A percentile compares a stretch with the other conserved stretches of the same genome.
These are phyloP conservation scores for Kodamaea sagamina DNA, from an alignment of 805 yeast genomes.

Conservation along the genomic window DNA sequence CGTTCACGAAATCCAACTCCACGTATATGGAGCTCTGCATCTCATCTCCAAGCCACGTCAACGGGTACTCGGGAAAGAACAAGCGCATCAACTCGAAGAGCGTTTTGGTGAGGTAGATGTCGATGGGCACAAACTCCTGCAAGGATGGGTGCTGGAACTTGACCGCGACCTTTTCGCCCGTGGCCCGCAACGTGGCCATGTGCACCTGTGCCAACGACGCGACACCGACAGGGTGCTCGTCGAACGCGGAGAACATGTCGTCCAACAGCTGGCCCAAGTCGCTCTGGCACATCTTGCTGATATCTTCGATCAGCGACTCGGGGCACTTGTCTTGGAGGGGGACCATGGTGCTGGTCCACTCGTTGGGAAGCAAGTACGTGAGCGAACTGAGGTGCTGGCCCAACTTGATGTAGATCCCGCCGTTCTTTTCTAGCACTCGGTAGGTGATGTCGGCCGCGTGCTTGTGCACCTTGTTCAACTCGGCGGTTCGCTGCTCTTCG, in stretches of 20 bases:
- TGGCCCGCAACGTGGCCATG: slow-evolving; percentile 58
- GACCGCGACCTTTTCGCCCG: slow-evolving; percentile 81
- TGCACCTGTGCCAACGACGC: slow-evolving; percentile 98
- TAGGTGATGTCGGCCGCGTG: slow-evolving; percentile 79
- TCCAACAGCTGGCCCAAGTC: slow-evolving; percentile 66
- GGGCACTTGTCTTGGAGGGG: slow-evolving; percentile 94
- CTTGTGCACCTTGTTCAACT: slow-evolving; percentile 66
- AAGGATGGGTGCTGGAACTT: slow-evolving; percentile 92
- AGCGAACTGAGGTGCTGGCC: slow-evolving; percentile 95
- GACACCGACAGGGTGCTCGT: slow-evolving; percentile 81
- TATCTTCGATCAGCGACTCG: slow-evolving; percentile 66
- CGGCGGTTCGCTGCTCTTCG: slow-evolving; percentile 48
- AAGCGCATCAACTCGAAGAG: slow-evolving; percentile 74
- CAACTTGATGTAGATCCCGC: slow-evolving; percentile 89
- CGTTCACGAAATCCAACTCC: slow-evolving; percentile 87
- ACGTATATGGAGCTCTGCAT: slow-evolving; percentile 80
- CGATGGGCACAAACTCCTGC: slow-evolving; percentile 86
- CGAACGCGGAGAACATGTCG: slow-evolving; percentile 68
- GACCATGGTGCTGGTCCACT: slow-evolving; percentile 95
- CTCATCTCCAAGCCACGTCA: slow-evolving; percentile 96
- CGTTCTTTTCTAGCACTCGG: slow-evolving; percentile 77
- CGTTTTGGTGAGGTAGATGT: slow-evolving; percentile 71
- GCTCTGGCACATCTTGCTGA: slow-evolving; percentile 60
- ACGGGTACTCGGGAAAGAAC: slow-evolving; percentile 90
- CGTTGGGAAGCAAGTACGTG: slow-evolving; percentile 85